Evolutionary conservation across 352 stramenopile species (phyloP).

Genomic region (Globisporangium rhizosaccharum): DNA sequence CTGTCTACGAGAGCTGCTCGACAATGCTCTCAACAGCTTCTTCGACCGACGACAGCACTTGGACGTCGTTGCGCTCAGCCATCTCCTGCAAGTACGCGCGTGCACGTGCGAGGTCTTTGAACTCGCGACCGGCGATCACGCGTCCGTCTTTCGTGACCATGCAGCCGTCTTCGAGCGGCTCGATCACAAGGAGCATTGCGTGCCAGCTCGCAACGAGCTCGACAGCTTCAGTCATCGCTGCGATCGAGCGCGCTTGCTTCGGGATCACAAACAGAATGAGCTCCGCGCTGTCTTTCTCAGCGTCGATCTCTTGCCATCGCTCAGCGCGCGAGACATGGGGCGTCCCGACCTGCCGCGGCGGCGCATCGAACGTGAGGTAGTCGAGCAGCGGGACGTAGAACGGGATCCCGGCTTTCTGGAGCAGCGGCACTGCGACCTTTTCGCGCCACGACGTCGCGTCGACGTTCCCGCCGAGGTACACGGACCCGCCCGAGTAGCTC

Average conservation of each 20-base stretch:
- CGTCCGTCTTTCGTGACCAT: constrained; percentile 43
- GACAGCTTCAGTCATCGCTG: constrained; percentile 78
- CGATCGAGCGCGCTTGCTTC: constrained; percentile 63
- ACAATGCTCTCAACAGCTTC: constrained; percentile 63
- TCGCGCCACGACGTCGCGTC: constrained; percentile 69
- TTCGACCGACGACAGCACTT: constrained; percentile 63
- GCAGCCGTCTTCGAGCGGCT: constrained; percentile 58
- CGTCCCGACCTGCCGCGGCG: constrained; percentile 33
- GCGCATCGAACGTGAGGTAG: constrained; percentile 51
- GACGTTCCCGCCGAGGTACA: constrained; percentile 78
- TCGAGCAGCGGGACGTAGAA: constrained; percentile 76
- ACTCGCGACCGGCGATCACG: constrained; percentile 51
- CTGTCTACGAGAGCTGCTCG: constrained; percentile 30
- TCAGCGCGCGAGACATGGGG: constrained; percentile 23
- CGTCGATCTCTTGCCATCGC: constrained; percentile 53
- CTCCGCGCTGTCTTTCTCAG: constrained; percentile 59
- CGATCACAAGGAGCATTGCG: constrained; percentile 75
- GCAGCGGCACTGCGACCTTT: constrained; percentile 59
- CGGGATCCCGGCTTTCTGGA: constrained; percentile 63
- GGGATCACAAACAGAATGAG: constrained; percentile 83
- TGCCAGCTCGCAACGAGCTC: constrained; percentile 66
- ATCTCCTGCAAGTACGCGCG: constrained; percentile 83
- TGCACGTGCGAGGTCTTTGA: constrained; percentile 75
- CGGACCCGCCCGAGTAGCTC: constrained; percentile 39
- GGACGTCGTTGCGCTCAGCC: constrained; percentile 71